Base-by-base conservation (phyloP, 129 eudicot genomes). In the Helianthus annuus region DNA sequence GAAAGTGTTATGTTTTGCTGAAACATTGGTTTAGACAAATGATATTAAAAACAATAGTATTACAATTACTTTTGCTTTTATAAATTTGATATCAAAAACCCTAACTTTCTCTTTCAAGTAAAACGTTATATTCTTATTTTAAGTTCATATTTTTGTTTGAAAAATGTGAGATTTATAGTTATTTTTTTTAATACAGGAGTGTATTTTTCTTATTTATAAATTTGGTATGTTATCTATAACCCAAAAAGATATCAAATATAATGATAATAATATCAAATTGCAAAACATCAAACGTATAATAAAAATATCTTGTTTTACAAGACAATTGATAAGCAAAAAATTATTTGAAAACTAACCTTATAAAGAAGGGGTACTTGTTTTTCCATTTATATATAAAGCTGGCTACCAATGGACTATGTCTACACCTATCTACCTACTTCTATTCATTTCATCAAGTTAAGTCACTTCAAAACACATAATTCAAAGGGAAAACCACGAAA, bases 391-490 rank as follows among this genome's bases (percentile, higher is more conserved):
- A 72, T 78, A 44, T 78, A 78, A 78, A 71, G 82, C 82, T 78
- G 73, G 82, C 78, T 78, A 64, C 45, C 51, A 66, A 40, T 71
- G 73, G 76, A 42, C 82, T 78, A 64, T 72, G 42, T 70, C 76
- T 53, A 62, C 69, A 77, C 76, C 82, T 78, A 64, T 78, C 66
- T 29, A 78, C 82, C 73, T 78, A 70, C 77, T 70, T 70, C 68
- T 71, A 63, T 78, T 78, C 77, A 78, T 78, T 78, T 64, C 82
- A 71, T 71, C 73, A 54, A 78, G 73, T 71, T 78, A 78, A 78
- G 70, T 71, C 82, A 78, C 77, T 64, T 78, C 82, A 78, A 55
- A 62, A 32, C 64, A 73, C 66, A 13, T 2, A 29, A 60, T 60
- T 60, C 66, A 60, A 60, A 60, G n/a, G n/a, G n/a, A n/a, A n/a